Conservation (phyloP, 805 yeast genomes). For the Scheffersomyces amazonensis region DNA sequence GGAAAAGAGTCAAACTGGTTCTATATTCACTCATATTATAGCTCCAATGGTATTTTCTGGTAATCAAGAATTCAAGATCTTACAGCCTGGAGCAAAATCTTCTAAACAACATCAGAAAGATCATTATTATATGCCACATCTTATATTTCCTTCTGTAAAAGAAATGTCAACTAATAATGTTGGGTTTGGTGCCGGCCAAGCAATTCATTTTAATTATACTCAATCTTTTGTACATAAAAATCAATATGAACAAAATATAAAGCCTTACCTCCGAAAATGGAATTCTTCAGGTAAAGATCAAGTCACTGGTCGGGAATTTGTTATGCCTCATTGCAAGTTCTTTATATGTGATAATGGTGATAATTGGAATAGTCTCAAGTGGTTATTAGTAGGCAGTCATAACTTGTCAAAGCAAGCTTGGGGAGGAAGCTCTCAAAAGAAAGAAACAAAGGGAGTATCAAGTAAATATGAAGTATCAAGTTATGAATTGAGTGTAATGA, state of each 20-base stretch:
- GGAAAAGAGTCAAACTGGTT: constrained; percentile 22
- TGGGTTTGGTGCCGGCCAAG: constrained; percentile 49
- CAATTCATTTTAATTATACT: constrained; percentile 45
- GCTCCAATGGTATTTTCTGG: constrained; percentile 42
- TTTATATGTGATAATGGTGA: constrained; percentile 54
- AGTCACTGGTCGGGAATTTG: constrained; percentile 29
- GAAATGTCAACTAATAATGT: constrained; percentile 38
- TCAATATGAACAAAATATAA: constrained; percentile 42
- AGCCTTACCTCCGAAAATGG: constrained; percentile 48
- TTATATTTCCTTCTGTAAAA: constrained; percentile 44
- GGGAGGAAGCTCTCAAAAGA: constrained; percentile 48
- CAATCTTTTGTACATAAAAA: constrained; percentile 15
- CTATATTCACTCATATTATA: constrained; percentile 46
- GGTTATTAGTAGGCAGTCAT: constrained; percentile 75
- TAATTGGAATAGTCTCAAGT: constrained; percentile 48
- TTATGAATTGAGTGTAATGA: constrained; percentile 37
- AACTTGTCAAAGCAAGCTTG: constrained; percentile 78
- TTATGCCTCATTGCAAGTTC: constrained; percentile 69
- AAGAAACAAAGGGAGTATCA: constrained; percentile 14
- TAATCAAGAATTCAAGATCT: constrained; percentile 17
- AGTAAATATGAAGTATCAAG: constrained; percentile 27
- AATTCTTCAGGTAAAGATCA: constrained; percentile 9
- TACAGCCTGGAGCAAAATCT: constrained; percentile 22
- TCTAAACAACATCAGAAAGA: constrained; percentile 17
- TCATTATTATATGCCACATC: constrained; percentile 27